phyloP scores from a whole-genome alignment of 75 land plant genomes.

The Cupressus sempervirens region DNA sequence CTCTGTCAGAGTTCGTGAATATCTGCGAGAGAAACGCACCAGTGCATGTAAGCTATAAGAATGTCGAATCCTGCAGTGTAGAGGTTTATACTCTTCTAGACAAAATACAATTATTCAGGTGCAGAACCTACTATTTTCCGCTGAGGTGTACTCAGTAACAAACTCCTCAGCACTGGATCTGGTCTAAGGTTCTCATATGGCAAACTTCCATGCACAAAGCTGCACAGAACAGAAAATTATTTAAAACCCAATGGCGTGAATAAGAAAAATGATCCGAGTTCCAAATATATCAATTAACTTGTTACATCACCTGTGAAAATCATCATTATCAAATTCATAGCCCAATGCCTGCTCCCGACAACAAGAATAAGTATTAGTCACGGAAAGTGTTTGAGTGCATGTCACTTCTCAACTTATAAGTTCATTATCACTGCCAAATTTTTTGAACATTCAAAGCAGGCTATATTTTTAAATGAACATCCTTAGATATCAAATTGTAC shows the following conservation, averaged over 20 bases:
- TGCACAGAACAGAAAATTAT: constrained; percentile 15
- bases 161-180: constrained; percentile 58
- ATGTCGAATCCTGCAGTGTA: not conserved
- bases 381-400: not conserved
- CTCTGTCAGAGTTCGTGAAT: constrained; percentile 76
- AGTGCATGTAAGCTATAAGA: not conserved
- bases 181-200: constrained; percentile 78
- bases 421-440: not conserved
- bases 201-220: constrained; percentile 71
- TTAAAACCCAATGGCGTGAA: not conserved
- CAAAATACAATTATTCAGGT: not conserved
- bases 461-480: not conserved
- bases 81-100: not conserved
- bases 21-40: constrained; percentile 24
- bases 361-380: not conserved
- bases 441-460: not conserved
- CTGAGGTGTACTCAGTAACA: constrained; percentile 58
- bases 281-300: not conserved
- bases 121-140: constrained; percentile 62
- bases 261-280: not conserved
- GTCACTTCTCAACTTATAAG: not conserved
- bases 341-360: constrained; percentile 46
- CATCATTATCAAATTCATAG: constrained; percentile 77
- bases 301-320: constrained; percentile 50
- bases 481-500: not conserved